phyloP scores from a whole-genome alignment of 306 rosid genomes.

The Trifolium pratense region DNA sequence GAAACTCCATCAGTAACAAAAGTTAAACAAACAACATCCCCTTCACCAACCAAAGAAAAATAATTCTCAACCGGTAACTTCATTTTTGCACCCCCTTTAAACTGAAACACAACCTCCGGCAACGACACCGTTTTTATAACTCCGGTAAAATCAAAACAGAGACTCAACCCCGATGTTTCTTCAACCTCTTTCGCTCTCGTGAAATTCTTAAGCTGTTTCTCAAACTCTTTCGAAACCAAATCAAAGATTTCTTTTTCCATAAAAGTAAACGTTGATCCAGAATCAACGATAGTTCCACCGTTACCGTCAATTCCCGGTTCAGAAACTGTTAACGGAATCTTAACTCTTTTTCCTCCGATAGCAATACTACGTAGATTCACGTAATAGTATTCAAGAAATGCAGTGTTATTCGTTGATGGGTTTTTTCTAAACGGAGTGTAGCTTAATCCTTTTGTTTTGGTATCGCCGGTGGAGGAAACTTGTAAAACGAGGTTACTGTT shows the following conservation, averaged over 20 bases:
- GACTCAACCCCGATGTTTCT: conserved; percentile 61
- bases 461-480: conserved; percentile 40
- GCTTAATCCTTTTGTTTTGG: conserved; percentile 42
- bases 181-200: conserved; percentile 64
- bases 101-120: conserved; percentile 66
- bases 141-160: conserved; percentile 61
- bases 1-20: conserved; percentile 48
- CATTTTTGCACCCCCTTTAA: conserved; percentile 91
- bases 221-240: conserved; percentile 57
- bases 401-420: conserved; percentile 47
- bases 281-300: conserved; percentile 87
- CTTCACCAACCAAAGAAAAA: conserved; percentile 53
- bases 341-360: conserved; percentile 61
- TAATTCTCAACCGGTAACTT: conserved; percentile 59
- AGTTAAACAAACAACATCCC: conserved; percentile 63
- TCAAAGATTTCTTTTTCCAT: conserved; percentile 68
- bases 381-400: conserved; percentile 69
- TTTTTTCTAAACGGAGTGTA: conserved; percentile 75
- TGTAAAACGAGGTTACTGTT: conserved; percentile 71
- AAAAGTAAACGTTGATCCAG: conserved; percentile 82
- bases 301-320: conserved; percentile 61
- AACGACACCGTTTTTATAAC: conserved; percentile 37
- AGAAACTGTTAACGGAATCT: conserved; percentile 55
- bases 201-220: conserved; percentile 61
- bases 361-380: conserved; percentile 56